A percentile compares a stretch with the other conserved stretches of the same genome.
Evolutionary conservation across 2,329 filamentous ascomycete species (phyloP).

Genomic region (Exophiala bonariae): DNA sequence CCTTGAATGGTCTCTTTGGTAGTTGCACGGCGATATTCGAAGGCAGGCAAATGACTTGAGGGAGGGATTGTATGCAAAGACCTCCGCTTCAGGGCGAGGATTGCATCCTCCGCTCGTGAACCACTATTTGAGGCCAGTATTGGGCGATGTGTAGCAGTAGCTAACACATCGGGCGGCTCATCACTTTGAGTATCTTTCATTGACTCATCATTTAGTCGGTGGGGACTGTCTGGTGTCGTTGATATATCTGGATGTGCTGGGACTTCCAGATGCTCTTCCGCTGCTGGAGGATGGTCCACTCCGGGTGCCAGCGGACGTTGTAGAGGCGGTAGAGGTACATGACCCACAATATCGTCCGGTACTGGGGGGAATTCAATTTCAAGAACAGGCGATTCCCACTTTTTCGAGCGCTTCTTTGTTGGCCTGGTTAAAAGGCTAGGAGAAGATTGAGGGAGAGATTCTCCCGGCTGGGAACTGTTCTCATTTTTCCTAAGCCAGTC

Average conservation of each 20-base stretch:
- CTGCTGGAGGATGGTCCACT: too few relatives aligned
- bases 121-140: too few relatives aligned
- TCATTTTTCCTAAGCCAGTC: constrained; percentile 18
- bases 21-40: constrained; percentile 36
- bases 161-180: too few relatives aligned
- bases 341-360: background rate
- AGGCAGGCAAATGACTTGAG: constrained; percentile 39
- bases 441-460: constrained; percentile 1
- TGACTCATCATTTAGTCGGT: too few relatives aligned
- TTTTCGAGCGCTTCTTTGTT: constrained; percentile 9
- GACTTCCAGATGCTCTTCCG: too few relatives aligned
- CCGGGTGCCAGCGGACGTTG: background rate
- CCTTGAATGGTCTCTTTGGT: too few relatives aligned
- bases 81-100: constrained; percentile 11
- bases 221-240: too few relatives aligned
- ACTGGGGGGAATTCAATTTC: constrained; percentile 4
- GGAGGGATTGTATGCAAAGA: constrained; percentile 36
- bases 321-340: constrained; percentile 1
- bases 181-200: too few relatives aligned
- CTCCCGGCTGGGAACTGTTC: constrained; percentile 1
- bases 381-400: constrained; percentile 7
- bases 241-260: too few relatives aligned
- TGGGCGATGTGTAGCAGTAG: too few relatives aligned
- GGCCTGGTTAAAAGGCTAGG: constrained; percentile 11
- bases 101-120: background rate